Percentiles rank a stretch among this genome's conserved stretches.
phyloP scores from a whole-genome alignment of 2,329 filamentous ascomycete species.

The Xylariaceae sp. region DNA sequence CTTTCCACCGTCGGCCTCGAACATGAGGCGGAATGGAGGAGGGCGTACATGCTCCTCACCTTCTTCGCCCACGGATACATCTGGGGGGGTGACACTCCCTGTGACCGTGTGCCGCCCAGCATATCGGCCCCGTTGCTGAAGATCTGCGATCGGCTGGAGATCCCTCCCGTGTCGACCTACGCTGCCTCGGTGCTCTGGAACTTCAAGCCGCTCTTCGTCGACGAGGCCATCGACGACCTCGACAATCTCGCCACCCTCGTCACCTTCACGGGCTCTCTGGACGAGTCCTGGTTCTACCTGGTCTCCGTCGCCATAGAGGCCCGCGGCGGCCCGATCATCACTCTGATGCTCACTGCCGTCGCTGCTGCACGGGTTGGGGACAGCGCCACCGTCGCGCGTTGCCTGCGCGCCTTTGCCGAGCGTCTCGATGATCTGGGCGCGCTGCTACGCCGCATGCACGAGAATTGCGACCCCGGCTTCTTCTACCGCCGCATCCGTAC shows the following conservation, averaged over 20 bases:
- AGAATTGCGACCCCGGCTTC: constrained; percentile 86
- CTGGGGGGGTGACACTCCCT: constrained; percentile 84
- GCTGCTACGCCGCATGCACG: constrained; percentile 84
- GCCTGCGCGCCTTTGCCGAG: constrained; percentile 78
- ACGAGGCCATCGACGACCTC: constrained; percentile 75
- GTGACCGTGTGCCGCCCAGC: constrained; percentile 71
- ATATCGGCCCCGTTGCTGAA: constrained; percentile 78
- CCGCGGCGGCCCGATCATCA: constrained; percentile 77
- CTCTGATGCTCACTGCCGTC: constrained; percentile 84
- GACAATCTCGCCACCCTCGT: constrained; percentile 83
- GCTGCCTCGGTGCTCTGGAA: constrained; percentile 93
- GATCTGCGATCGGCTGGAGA: constrained; percentile 71
- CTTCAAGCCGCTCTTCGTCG: constrained; percentile 83
- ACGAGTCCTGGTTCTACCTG: constrained; percentile 98
- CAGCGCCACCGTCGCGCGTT: constrained; percentile 64
- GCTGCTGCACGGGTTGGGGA: constrained; percentile 69
- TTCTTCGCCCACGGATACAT: constrained; percentile 96
- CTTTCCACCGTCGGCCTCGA: constrained; percentile 77
- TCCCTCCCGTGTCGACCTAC: constrained; percentile 91
- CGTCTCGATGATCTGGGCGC: constrained; percentile 76
- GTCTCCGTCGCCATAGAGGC: constrained; percentile 95
- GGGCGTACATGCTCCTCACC: constrained; percentile 82
- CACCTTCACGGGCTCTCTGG: constrained; percentile 89
- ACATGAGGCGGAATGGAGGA: constrained; percentile 83
- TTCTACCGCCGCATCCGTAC: constrained; percentile 97